These are phyloP conservation scores for Begonia loranthoides DNA, from an alignment of 306 rosid species.

Conservation along the genomic window DNA sequence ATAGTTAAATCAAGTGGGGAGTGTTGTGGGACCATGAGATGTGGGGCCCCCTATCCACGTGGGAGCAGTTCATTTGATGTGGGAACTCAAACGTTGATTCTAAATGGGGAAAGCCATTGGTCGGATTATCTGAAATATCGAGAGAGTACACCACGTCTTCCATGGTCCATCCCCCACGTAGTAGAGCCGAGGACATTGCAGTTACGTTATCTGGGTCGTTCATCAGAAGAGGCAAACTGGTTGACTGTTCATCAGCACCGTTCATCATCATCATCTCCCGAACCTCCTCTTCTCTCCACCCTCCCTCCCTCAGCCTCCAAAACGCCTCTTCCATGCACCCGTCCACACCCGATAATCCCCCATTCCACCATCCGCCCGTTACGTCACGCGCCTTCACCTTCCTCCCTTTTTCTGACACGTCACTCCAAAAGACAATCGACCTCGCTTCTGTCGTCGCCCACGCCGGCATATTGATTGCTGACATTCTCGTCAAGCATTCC, in stretches of 20 bases:
- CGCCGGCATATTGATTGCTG: conserved; percentile 24
- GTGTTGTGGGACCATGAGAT: no score
- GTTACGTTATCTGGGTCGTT: conserved; percentile 17
- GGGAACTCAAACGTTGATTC: conserved; percentile 5
- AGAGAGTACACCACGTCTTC: conserved; percentile 70
- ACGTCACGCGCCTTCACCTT: conserved; percentile 7
- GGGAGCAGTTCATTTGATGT: not conserved
- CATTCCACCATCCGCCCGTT: conserved; percentile 24
- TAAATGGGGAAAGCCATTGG: conserved; percentile 1
- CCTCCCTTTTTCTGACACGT: conserved; percentile 19
- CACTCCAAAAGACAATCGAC: conserved; percentile 51
- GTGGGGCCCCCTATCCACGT: no score
- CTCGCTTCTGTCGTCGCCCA: conserved; percentile 60
- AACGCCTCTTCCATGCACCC: conserved; percentile 41
- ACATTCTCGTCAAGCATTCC: not conserved
- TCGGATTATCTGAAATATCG: conserved; percentile 16
- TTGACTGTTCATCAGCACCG: conserved; percentile 7
- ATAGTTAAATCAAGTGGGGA: no score
- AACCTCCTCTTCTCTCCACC: conserved; percentile 82
- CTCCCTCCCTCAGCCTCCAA: conserved; percentile 56
- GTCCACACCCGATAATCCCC: conserved; percentile 10
- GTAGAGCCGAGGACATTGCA: conserved; percentile 20
- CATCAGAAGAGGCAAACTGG: not conserved
- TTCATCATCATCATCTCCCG: conserved; percentile 64
- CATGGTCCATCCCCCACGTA: conserved; percentile 83